Evolutionary conservation across 768 basidiomycete species (phyloP), one percentile per base, ranked within the genome.

Genomic region (Tylopilus subfusipes): DNA sequence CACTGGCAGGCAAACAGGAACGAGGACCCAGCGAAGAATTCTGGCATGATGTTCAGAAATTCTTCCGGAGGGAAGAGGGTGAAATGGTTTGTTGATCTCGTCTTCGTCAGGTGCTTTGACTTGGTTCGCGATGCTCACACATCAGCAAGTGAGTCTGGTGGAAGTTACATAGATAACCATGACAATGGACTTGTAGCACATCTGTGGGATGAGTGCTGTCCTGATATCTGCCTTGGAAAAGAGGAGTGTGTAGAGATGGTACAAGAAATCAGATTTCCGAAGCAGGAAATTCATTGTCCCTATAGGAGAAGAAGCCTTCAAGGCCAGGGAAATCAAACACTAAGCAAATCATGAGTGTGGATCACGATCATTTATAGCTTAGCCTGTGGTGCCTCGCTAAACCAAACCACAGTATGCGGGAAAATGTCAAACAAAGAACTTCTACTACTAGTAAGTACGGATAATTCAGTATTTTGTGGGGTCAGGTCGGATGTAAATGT

Each of bases 31-130:
- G 24, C 73, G 74, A n/a, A 77, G 60, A 0, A 55, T 42, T n/a
- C 39, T 62, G 5, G 78, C 72, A 18, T 70, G 60, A 13, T 27
- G 25, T 11, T 73, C 53, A 2, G 70, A 65, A 24, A 78, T 71
- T 22, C 74, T 74, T 10, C 73, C 71, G 11, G 78, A 65, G 4
- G 77, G 75, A 19, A 79, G 59, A 1, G 78, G 78, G 4, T 78
- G 65, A 61, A 71, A 73, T 2, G 72, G 70, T 42, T 76, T 75
- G 49, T 79, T 78, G 42, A 63, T 52, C 24, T 53, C 63, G 50
- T 79, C 78, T 58, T 79, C 78, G 21, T 71, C 69, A 9, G 66
- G 64, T 40, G 65, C 62, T 38, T 68, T 61, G 18, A 65, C 64
- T 63, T 77, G 78, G 51, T 79, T 78, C 13, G 72, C 63, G 19